Evolutionary conservation across 306 rosid species (phyloP), one percentile per base, ranked within the genome.

Genomic region (Cicer cuneatum): DNA sequence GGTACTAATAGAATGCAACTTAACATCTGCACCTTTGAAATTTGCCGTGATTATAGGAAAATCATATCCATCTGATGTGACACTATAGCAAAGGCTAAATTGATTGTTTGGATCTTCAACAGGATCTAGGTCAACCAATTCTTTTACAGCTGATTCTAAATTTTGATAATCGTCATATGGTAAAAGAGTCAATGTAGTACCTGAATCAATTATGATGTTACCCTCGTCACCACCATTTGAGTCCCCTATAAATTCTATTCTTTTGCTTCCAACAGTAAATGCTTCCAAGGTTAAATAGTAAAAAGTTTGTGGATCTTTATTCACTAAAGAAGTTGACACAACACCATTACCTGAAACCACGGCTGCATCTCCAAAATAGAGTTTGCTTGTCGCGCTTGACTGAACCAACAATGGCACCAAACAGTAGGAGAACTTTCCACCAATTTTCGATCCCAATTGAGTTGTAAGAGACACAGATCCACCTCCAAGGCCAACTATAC

Each of bases 21-120:
- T 11, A 19, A 83, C 46, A 43, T 83, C 78, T 2, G 79, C 91
- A 14, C 78, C 87, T 0, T 5, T 49, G 29, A 85, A 87, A 73
- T 85, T 89, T 38, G 77, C 35, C 0, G 77, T 81, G 18, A 83
- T 80, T 0, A 11, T 8, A 0, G 87, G 87, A 35, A 6, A 54
- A 0, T 14, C 11, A 7, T 7, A 10, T 24, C 2, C 7, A 7
- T 21, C 8, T 9, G 5, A 46, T 6, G 18, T 5, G 8, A 0
- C 2, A 71, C 0, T 9, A 66, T 80, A 86, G 16, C 89, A 86
- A 19, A 83, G 85, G 2, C 1, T 48, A 4, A 73, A 24, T 0
- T 10, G 0, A 0, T 19, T 1, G 1, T 0, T 0, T 2, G 84
- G 85, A 15, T 71, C 78, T 1, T 53, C 1, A 0, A n/a, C 40